A percentile compares a stretch with the other conserved stretches of the same genome.
Evolutionary conservation across 805 yeast genomes (phyloP).

Genomic region (Schwanniomyces vanrijiae): DNA sequence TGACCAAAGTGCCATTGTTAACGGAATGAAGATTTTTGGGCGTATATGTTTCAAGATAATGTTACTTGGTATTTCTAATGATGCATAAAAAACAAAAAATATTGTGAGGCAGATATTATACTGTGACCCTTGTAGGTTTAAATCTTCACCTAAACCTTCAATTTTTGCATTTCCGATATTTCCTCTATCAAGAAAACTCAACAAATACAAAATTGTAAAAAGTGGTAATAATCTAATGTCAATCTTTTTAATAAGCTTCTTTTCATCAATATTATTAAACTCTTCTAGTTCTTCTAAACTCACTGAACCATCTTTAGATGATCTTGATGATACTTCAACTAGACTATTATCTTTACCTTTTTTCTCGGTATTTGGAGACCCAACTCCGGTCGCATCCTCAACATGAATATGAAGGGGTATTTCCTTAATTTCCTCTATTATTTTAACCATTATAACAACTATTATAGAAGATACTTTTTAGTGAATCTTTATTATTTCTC

Average conservation of each 20-base stretch:
- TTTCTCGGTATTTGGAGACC: background rate
- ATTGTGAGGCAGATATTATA: constrained; percentile 61
- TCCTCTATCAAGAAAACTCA: constrained; percentile 60
- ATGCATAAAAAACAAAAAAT: constrained; percentile 49
- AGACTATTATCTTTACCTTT: background rate
- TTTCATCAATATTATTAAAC: constrained; percentile 39
- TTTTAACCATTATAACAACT: background rate
- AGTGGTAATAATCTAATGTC: constrained; percentile 53
- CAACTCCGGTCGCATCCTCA: background rate
- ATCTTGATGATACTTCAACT: background rate
- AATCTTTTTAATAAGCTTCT: constrained; percentile 47
- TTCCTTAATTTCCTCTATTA: background rate
- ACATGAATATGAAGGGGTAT: background rate
- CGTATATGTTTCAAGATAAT: constrained; percentile 61
- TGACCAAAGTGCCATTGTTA: constrained; percentile 57
- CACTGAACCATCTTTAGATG: background rate
- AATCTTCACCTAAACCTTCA: constrained; percentile 53
- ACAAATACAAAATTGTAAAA: constrained; percentile 61
- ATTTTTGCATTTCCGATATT: constrained; percentile 59
- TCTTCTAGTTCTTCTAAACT: background rate
- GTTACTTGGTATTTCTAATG: constrained; percentile 66
- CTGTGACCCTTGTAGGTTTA: constrained; percentile 53
- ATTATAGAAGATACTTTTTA: too few relatives aligned
- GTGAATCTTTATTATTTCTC: too few relatives aligned
- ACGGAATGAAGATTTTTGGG: constrained; percentile 62